Conservation (phyloP, 768 basidiomycete genomes). For the Pleurotus ostreatus region DNA sequence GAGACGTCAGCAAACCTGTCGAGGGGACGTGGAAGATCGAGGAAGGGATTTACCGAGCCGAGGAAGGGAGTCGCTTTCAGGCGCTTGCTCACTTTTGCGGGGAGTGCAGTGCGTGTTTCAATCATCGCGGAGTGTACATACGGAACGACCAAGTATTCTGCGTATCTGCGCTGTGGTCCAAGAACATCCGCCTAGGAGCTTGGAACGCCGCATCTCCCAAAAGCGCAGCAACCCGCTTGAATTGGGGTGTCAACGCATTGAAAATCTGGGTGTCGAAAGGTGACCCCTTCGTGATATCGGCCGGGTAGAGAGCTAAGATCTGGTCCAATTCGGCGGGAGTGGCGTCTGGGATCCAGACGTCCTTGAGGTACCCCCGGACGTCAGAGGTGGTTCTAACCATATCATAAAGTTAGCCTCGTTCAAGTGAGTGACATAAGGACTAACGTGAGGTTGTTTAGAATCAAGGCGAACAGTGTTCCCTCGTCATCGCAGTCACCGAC, state of each 20-base stretch:
- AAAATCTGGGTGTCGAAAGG: slow-evolving; percentile 41
- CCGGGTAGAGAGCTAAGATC: slow-evolving; percentile 30
- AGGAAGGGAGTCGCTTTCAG: slow-evolving; percentile 25
- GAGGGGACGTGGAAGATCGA: neutral
- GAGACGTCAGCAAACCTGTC: neutral
- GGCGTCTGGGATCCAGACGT: slow-evolving; percentile 20
- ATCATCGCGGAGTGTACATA: slow-evolving; percentile 7
- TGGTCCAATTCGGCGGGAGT: slow-evolving; percentile 14
- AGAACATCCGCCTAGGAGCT: slow-evolving; percentile 45
- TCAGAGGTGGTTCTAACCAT: slow-evolving; percentile 16
- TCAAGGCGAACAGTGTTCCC: slow-evolving; percentile 47
- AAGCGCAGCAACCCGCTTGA: slow-evolving; percentile 47
- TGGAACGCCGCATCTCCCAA: slow-evolving; percentile 49
- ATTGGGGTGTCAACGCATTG: slow-evolving; percentile 42
- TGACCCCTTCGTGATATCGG: slow-evolving; percentile 37
- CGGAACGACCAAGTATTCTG: slow-evolving; percentile 30
- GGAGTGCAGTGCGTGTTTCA: neutral
- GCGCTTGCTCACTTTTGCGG: slow-evolving; percentile 26
- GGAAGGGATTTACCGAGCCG: slow-evolving; percentile 24
- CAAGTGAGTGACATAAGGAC: slow-evolving; percentile 9
- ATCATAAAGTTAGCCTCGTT: neutral
- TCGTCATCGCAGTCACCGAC: slow-evolving; percentile 58
- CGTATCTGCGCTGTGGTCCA: slow-evolving; percentile 36
- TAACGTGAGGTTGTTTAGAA: slow-evolving; percentile 46
- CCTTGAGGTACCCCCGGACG: slow-evolving; percentile 22